Evolutionary conservation across 805 yeast genomes (phyloP).

Genomic region (Tetrapisispora namnaoensis): DNA sequence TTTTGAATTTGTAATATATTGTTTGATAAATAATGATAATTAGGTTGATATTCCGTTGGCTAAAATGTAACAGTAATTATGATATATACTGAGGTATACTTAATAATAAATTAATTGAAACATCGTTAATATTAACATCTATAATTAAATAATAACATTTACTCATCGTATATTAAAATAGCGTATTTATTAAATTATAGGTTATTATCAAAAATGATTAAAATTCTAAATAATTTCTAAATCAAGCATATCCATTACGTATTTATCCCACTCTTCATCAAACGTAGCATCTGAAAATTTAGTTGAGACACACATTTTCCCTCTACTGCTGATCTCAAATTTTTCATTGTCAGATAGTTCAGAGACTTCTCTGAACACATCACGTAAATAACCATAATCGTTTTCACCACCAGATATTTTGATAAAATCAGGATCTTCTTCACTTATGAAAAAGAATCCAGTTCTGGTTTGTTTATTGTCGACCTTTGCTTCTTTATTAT

Average conservation of each 20-base stretch:
- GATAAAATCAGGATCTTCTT: constrained; percentile 59
- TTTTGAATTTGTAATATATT: no score
- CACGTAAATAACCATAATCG: constrained; percentile 29
- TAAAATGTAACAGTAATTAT: no score
- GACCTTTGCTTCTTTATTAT: constrained; percentile 17
- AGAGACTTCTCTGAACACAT: constrained; percentile 38
- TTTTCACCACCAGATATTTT: background rate
- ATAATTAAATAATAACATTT: no score
- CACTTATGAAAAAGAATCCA: constrained; percentile 73
- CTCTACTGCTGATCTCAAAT: constrained; percentile 37
- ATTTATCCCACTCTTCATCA: constrained; percentile 42
- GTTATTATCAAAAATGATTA: background rate
- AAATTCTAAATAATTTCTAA: background rate
- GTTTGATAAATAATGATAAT: no score
- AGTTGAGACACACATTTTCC: constrained; percentile 34
- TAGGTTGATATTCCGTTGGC: no score
- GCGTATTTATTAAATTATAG: background rate
- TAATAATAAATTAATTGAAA: no score
- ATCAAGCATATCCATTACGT: constrained; percentile 10
- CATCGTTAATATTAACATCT: no score
- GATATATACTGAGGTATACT: no score
- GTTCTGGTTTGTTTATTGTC: constrained; percentile 39
- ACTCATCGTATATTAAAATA: background rate
- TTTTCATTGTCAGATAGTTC: constrained; percentile 32
- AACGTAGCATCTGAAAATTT: constrained; percentile 58